Evolutionary conservation across 1,284 basidiomycete genomes (phyloP), one percentile per base, ranked within the genome.

Genomic region (Meira miltonrushii): DNA sequence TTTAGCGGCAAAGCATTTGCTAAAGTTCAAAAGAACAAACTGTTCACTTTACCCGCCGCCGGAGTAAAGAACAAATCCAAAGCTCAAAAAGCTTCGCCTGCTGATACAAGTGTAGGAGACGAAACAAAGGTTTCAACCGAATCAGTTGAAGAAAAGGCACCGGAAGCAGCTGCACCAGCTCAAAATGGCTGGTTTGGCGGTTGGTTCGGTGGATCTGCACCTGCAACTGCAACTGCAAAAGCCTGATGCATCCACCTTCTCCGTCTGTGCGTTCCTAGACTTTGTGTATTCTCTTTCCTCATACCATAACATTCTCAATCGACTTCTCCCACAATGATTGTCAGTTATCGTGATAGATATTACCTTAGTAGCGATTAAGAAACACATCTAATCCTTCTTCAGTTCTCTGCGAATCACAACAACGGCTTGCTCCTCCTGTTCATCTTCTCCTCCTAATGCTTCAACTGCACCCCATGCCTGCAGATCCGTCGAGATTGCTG

Each of bases 361-460:
- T n/a, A 25, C 33, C 47, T 53, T 53, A 15, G 6, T 28, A 43
- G 12, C 5, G 37, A 44, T 6, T 13, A 21, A 17, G 39, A 19
- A 54, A 12, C 23, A 57, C 17, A 48, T 48, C 46, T 48, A 78
- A 55, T 78, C 75, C 58, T 74, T 73, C 72, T 78, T 78, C 49
- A 78, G 71, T 49, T 77, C 72, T 50, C 67, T 63, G 38, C 72
- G 59, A 55, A 78, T 72, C 19, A 78, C 75, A 65, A 78, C 67
- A n/a, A 64, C 65, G 11, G 70, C 69, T 41, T 68, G 70, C 15
- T 66, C 57, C 44, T 63, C 60, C 54, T 74, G 66, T 40, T 71
- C 65, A 47, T 77, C 75, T 56, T 78, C 75, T 13, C 74, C 75
- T 12, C 74, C 75, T 5, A 68, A 48, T 1, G 74, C 74, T 57